Base-by-base conservation (phyloP, 306 rosid species). In the Dalbergia oliveri region DNA sequence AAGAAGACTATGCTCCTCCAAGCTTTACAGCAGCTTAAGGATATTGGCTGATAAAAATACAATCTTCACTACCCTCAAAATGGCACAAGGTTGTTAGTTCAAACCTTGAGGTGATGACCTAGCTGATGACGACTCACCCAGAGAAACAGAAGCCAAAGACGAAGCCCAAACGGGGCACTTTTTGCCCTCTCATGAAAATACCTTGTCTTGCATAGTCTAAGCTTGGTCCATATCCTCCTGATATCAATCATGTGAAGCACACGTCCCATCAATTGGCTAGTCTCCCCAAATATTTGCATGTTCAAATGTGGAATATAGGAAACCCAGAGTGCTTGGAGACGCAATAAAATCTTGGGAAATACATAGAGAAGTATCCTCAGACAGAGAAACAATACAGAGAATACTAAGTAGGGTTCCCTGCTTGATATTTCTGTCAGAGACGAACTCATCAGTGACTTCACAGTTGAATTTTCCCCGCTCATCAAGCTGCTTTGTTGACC, bases 101-200 rank as follows among this genome's bases (percentile, higher is more conserved):
- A n/a, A 41, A 41, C 78, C 39, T 63, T 61, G 65, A n/a, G 66
- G 77, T 14, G 78, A 81, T 6, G 72, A 80, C 65, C 75, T 86
- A 37, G 86, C 79, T 2, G 86, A 84, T 18, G 94, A 81, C 13
- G 94, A 80, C 75, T 92, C 83, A 1, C 92, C 93, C 75, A 89
- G 78, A 12, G 97, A 90, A 70, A 93, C 96, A 5, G 94, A 89
- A 49, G 92, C 84, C 61, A 93, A 79, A 73, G 97, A 91, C 10
- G 97, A 92, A 0, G 92, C 94, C 97, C 93, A 93, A 71, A 88
- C 96, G 85, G 61, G 14, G 90, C 96, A 26, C 85, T 91, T 82
- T 78, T 88, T 0, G 91, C 90, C 19, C 94, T 87, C 77, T 86
- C 86, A 19, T 84, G 98, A 73, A 91, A 86, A 83, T 81, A 89